phyloP scores from a whole-genome alignment of 345 rosid genomes.

The Corchorus capsularis region DNA sequence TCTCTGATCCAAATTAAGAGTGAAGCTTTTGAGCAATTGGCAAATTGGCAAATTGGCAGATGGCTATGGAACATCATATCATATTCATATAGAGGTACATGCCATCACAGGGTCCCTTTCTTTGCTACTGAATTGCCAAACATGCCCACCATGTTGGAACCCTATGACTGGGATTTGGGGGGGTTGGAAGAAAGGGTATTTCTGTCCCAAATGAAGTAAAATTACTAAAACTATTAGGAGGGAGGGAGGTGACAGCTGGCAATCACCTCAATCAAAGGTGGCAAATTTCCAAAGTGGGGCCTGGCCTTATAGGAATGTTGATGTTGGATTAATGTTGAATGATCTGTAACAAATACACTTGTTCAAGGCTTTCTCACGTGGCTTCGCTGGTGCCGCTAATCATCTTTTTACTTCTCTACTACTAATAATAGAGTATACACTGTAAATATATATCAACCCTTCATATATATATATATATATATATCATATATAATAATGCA shows the following conservation, averaged over 20 bases:
- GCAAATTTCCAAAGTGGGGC: slow-evolving; percentile 12
- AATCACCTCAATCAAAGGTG: slow-evolving; percentile 26
- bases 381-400: not conserved
- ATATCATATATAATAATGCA: too few species aligned
- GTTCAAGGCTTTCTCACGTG: not conserved
- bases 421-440: too few species aligned
- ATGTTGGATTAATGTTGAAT: not conserved
- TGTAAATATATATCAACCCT: too few species aligned
- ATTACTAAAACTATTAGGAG: not conserved
- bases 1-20: not conserved
- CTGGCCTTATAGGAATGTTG: not conserved
- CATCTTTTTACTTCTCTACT: not conserved
- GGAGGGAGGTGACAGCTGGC: slow-evolving; percentile 42
- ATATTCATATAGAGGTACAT: slow-evolving; percentile 25
- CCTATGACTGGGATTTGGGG: not conserved
- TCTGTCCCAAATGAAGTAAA: not conserved
- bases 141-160: not conserved
- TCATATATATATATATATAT: too few species aligned
- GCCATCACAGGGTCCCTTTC: slow-evolving; percentile 12
- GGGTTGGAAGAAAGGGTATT: not conserved
- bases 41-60: slow-evolving; percentile 17
- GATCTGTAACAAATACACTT: not conserved
- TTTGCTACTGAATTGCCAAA: slow-evolving; percentile 24
- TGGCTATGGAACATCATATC: slow-evolving; percentile 14
- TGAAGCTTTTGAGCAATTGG: not conserved